Evolutionary conservation across 2,329 filamentous ascomycete genomes (phyloP), one percentile per base, ranked within the genome.

Genomic region (Fusarium staphyleae): DNA sequence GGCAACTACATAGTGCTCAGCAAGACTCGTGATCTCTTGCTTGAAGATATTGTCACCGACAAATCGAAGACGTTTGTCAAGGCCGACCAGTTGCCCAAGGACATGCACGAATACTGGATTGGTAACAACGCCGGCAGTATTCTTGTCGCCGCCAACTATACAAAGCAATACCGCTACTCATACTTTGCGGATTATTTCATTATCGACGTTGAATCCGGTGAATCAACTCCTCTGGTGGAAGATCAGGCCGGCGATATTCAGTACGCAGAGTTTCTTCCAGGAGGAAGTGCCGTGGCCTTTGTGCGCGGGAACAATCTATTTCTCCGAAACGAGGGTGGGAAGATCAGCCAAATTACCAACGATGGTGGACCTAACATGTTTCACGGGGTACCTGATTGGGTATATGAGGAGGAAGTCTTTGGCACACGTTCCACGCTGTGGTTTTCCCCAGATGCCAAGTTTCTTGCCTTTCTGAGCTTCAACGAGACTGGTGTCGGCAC

Each of bases 391-490:
- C 85, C 85, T 0, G 86, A 88, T 64, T 88, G 93, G 93, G 93
- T 97, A 0, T 96, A 96, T 65, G 90, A 95, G 69, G 78, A 81
- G 53, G 74, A 76, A 50, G 71, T 76, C 3, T 89, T 96, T 57
- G 74, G 78, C 4, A 85, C 82, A 2, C 89, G 90, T 61, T 91
- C 84, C 54, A 91, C 90, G 2, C 91, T 93, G 1, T 98, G 93
- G 93, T 97, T 92, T 90, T 93, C 91, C 13, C 84, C 87, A 18
- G 91, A 95, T 71, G 92, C 91, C 32, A 87, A 91, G 66, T 96
- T 89, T 69, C 74, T 97, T 50, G 91, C 93, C 4, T 97, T 96
- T 71, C 77, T 98, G 56, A 87, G 91, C 40, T 97, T 95, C 6
- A 93, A 98, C 69, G 86, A 90, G 75, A 88, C 86, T 0, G 86